A percentile compares a stretch with the other conserved stretches of the same genome.
These are phyloP conservation scores for Colletotrichum sp. DNA, from an alignment of 2,329 filamentous ascomycete genomes.

Conservation along the genomic window DNA sequence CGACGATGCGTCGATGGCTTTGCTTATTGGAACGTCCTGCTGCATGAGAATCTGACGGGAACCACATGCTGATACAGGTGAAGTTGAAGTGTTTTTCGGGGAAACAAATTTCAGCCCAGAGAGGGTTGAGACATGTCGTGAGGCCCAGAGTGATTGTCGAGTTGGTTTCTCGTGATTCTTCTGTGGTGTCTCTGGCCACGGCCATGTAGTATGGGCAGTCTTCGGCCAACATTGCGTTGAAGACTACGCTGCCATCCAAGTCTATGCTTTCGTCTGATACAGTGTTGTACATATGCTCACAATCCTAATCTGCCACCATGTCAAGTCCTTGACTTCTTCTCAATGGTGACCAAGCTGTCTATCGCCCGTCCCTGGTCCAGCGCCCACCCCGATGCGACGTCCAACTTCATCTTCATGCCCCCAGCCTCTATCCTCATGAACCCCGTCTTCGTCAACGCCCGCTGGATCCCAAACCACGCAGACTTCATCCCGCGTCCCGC, in stretches of 20 bases:
- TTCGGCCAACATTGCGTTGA: not conserved
- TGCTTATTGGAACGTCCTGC: not conserved
- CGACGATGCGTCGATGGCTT: not conserved
- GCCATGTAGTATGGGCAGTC: not conserved
- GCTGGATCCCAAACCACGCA: constrained; percentile 50
- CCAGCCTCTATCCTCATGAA: constrained; percentile 56
- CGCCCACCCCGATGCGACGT: constrained; percentile 61
- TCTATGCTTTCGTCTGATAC: not conserved
- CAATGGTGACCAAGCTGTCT: constrained; percentile 52
- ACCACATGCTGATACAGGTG: not conserved
- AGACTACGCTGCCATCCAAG: not conserved
- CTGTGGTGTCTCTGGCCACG: not conserved
- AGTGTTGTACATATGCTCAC: not conserved
- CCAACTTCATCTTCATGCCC: constrained; percentile 59
- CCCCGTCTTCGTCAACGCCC: constrained; percentile 61
- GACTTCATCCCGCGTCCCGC: constrained; percentile 43
- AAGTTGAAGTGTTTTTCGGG: not conserved
- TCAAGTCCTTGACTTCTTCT: not conserved
- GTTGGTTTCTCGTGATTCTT: not conserved
- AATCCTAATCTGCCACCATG: not conserved
- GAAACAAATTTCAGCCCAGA: not conserved
- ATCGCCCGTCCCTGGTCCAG: constrained; percentile 64
- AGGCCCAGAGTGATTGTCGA: not conserved
- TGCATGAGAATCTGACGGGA: not conserved
- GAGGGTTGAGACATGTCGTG: not conserved